These are phyloP conservation scores for Plantago major DNA, from an alignment of 257 asterid genomes.

Conservation along the genomic window DNA sequence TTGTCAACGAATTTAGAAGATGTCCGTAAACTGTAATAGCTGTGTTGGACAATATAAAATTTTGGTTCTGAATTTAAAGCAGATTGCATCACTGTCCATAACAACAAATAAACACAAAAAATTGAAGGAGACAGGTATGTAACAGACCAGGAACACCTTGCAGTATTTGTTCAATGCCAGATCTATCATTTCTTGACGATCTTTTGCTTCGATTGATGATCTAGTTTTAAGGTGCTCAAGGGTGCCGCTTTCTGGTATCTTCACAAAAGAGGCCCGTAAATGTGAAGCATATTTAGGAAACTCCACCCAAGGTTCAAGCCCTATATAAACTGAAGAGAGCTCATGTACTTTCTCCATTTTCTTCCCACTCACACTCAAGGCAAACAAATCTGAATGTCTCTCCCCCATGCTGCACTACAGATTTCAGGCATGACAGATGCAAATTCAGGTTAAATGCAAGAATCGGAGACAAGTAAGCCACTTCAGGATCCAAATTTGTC, in stretches of 20 bases:
- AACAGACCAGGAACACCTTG: conserved; percentile 76
- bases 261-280: conserved; percentile 82
- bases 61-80: conserved; percentile 8
- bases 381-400: conserved; percentile 60
- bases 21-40: too few relatives aligned
- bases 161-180: conserved; percentile 61
- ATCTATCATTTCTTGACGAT: conserved; percentile 84
- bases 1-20: too few relatives aligned
- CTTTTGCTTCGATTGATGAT: conserved; percentile 56
- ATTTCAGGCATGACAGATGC: conserved; percentile 69
- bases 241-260: conserved; percentile 79
- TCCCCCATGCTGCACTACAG: conserved; percentile 55
- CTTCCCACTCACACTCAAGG: conserved; percentile 32
- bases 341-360: conserved; percentile 32
- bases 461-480: conserved; percentile 78
- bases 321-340: conserved; percentile 33
- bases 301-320: conserved; percentile 55
- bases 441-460: conserved; percentile 70
- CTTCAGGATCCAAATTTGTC: conserved; percentile 44
- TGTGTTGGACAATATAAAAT: background rate
- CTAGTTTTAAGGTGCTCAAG: conserved; percentile 65
- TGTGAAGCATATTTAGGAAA: conserved; percentile 81
- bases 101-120: conserved; percentile 5
- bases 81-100: background rate
- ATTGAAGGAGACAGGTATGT: conserved; percentile 15